Evolutionary conservation across 768 basidiomycete species (phyloP).

Genomic region (Leccinellum albellum): DNA sequence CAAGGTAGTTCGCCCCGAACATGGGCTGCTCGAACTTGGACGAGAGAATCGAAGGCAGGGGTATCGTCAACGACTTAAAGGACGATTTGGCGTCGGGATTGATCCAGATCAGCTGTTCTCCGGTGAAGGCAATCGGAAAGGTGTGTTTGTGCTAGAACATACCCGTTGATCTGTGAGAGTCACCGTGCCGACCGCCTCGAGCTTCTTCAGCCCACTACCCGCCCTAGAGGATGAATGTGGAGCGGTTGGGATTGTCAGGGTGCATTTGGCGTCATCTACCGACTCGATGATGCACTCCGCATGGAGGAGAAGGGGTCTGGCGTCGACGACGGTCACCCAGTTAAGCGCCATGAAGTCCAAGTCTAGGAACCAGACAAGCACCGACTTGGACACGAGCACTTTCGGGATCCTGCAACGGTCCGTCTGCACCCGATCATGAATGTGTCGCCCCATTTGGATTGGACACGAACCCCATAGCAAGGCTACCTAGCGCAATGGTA

Average conservation of each 20-base stretch:
- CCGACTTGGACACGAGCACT: neutral
- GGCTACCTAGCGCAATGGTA: constrained; percentile 86
- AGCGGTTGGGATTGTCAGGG: constrained; percentile 52
- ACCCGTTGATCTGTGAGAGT: constrained; percentile 75
- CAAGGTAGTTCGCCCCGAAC: constrained; percentile 64
- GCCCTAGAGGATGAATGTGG: constrained; percentile 46
- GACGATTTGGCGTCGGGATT: constrained; percentile 32
- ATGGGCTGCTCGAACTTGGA: constrained; percentile 76
- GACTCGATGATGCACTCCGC: constrained; percentile 57
- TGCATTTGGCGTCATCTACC: constrained; percentile 57
- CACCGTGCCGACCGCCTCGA: constrained; percentile 56
- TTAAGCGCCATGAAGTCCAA: constrained; percentile 63
- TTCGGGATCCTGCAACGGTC: neutral
- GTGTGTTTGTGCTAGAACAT: constrained; percentile 21
- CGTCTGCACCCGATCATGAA: neutral
- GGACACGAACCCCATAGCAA: neutral
- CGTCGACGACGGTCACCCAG: constrained; percentile 65
- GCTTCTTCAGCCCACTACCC: constrained; percentile 51
- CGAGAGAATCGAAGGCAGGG: constrained; percentile 59
- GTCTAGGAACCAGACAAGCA: neutral
- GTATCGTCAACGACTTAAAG: constrained; percentile 49
- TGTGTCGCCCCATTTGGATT: neutral
- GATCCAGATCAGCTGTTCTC: constrained; percentile 59
- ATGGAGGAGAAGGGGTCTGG: constrained; percentile 57
- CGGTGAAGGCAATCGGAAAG: constrained; percentile 5